A percentile compares a stretch with the other conserved stretches of the same genome.
phyloP scores from a whole-genome alignment of 1,284 basidiomycete genomes.

The Sutorius eximius region DNA sequence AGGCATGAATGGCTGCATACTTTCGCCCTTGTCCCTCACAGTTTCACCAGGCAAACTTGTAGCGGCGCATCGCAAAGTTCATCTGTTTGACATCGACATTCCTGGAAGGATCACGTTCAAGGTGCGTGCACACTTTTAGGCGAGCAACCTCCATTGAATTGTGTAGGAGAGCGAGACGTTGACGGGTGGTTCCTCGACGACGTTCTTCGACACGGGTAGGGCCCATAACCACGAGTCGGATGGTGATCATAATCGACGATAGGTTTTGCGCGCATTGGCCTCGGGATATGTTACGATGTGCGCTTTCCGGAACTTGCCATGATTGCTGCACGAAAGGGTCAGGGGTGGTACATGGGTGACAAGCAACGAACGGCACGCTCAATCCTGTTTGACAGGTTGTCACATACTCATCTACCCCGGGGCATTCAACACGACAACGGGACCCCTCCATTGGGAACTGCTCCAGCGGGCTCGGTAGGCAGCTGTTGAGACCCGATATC shows the following conservation, averaged over 20 bases:
- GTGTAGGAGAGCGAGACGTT: constrained; percentile 90
- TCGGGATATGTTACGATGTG: constrained; percentile 91
- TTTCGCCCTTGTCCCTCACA: constrained; percentile 2
- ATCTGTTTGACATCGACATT: constrained; percentile 98
- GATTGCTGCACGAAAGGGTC: constrained; percentile 86
- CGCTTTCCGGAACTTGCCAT: constrained; percentile 96
- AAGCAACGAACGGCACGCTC: neutral
- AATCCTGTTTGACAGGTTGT: constrained; percentile 56
- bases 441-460: constrained; percentile 95
- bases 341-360: constrained; percentile 8
- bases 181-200: constrained; percentile 75
- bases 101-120: constrained; percentile 97
- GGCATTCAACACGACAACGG: constrained; percentile 91
- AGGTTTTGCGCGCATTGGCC: constrained; percentile 88
- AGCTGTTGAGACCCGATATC: constrained; percentile 13
- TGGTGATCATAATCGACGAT: neutral
- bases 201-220: constrained; percentile 86
- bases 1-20: constrained; percentile 47
- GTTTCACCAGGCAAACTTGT: constrained; percentile 70
- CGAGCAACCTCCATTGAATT: neutral
- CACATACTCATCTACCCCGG: constrained; percentile 90
- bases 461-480: constrained; percentile 81
- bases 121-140: constrained; percentile 43
- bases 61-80: constrained; percentile 90
- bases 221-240: neutral